A percentile compares a stretch with the other conserved stretches of the same genome.
These are phyloP conservation scores for Monosporascus ibericus DNA, from an alignment of 2,329 filamentous ascomycete species.

Conservation along the genomic window DNA sequence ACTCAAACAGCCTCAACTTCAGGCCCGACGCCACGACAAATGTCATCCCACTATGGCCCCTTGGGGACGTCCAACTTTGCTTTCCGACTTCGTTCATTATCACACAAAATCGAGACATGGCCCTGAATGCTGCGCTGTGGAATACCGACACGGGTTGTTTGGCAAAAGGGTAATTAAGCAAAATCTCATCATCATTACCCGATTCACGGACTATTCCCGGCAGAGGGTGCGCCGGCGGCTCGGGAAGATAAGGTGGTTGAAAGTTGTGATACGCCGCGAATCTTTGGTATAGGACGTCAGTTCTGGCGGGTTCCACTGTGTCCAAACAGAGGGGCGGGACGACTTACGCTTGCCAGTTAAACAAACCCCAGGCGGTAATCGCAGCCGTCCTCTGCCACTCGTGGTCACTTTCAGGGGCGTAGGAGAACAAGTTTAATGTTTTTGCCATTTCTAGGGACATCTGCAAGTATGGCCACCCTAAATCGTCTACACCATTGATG, in stretches of 20 bases:
- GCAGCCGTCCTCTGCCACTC: conserved; percentile 14
- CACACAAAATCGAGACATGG: conserved; percentile 21
- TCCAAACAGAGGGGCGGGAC: neutral
- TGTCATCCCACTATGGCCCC: conserved; percentile 5
- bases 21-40: conserved; percentile 16
- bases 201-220: conserved; percentile 19
- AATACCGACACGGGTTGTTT: conserved; percentile 12
- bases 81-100: conserved; percentile 28
- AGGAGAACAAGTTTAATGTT: conserved; percentile 16
- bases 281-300: conserved; percentile 8
- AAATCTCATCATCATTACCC: conserved; percentile 30
- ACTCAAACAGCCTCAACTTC: conserved; percentile 14
- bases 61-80: conserved; percentile 3
- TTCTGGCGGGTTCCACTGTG: neutral
- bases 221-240: conserved; percentile 23
- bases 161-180: conserved; percentile 28
- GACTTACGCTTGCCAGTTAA: conserved; percentile 26
- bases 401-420: conserved; percentile 3
- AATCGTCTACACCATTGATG: conserved; percentile 17
- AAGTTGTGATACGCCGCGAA: conserved; percentile 16
- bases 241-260: conserved; percentile 20
- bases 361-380: conserved; percentile 31
- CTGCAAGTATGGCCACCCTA: conserved; percentile 14
- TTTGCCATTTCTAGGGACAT: conserved; percentile 18
- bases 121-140: conserved; percentile 24